phyloP scores from a whole-genome alignment of 345 rosid species.

The Ailanthus altissimus region DNA sequence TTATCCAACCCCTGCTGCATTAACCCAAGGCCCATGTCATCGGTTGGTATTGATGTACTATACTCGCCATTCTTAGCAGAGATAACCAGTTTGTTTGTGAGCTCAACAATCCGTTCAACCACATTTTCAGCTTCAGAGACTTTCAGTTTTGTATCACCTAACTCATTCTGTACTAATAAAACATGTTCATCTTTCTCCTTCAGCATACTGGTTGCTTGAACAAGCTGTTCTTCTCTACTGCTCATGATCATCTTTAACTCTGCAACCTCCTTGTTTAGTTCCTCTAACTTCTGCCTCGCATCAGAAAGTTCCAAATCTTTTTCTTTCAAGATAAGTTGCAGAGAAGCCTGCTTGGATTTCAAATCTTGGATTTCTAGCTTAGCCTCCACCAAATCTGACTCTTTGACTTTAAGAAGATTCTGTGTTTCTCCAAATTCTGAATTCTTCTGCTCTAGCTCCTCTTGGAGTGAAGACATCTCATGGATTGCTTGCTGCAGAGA shows the following conservation, averaged over 20 bases:
- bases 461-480: slow-evolving; percentile 48
- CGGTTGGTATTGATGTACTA: slow-evolving; percentile 25
- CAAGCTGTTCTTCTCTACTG: slow-evolving; percentile 60
- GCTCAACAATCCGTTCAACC: slow-evolving; percentile 59
- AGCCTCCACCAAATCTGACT: slow-evolving; percentile 74
- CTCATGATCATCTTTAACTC: slow-evolving; percentile 60
- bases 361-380: slow-evolving; percentile 80
- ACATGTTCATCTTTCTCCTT: slow-evolving; percentile 73
- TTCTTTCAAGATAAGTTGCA: slow-evolving; percentile 58
- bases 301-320: slow-evolving; percentile 59
- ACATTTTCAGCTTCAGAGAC: slow-evolving; percentile 68
- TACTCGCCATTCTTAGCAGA: slow-evolving; percentile 41
- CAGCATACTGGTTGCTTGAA: slow-evolving; percentile 52
- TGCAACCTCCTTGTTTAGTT: slow-evolving; percentile 55
- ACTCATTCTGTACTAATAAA: slow-evolving; percentile 51
- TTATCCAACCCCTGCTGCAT: slow-evolving; percentile 36
- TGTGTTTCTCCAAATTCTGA: slow-evolving; percentile 54
- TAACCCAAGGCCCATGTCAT: slow-evolving; percentile 25
- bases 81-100: slow-evolving; percentile 54
- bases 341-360: slow-evolving; percentile 70
- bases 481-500: slow-evolving; percentile 54
- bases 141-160: slow-evolving; percentile 51
- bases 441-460: slow-evolving; percentile 53
- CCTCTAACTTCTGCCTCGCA: slow-evolving; percentile 57
- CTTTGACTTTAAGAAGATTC: slow-evolving; percentile 57